These are phyloP conservation scores for Lenwebbia sp. DNA, from an alignment of 345 rosid genomes.

Conservation along the genomic window DNA sequence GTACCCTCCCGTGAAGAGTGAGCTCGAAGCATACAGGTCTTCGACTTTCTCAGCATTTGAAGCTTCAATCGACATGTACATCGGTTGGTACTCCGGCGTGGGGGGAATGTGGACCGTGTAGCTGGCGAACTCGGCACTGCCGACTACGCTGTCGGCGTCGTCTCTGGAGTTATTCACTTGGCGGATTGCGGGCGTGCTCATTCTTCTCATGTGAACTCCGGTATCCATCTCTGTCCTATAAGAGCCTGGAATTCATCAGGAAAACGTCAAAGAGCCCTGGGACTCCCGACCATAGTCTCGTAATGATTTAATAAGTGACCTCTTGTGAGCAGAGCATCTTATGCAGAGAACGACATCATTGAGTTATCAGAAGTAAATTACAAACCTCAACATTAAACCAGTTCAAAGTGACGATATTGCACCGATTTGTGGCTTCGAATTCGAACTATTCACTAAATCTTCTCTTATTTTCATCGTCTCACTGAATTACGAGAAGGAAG, in stretches of 20 bases:
- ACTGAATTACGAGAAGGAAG: background rate
- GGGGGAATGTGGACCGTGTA: conserved; percentile 10
- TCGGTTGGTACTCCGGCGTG: conserved; percentile 8
- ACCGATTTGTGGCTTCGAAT: background rate
- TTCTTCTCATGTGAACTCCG: background rate
- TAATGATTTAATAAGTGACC: background rate
- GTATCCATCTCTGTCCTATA: background rate
- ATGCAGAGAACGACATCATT: background rate
- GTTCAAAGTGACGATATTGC: background rate
- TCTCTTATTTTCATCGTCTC: background rate
- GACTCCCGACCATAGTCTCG: background rate
- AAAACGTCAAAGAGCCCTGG: background rate
- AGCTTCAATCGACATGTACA: conserved; percentile 6
- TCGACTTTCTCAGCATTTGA: conserved; percentile 7
- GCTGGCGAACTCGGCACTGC: conserved; percentile 4
- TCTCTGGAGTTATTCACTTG: background rate
- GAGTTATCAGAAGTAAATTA: background rate
- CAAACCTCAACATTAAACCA: background rate
- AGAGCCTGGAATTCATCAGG: background rate
- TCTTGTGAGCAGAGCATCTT: background rate
- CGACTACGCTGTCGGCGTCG: background rate
- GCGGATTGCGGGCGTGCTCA: background rate
- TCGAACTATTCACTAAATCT: background rate
- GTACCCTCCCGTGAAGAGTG: conserved; percentile 13
- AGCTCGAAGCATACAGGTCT: conserved; percentile 11